Percentiles rank a stretch among this genome's conserved stretches.
These are phyloP conservation scores for Artemisia annua DNA, from an alignment of 129 eudicot genomes.

Conservation along the genomic window DNA sequence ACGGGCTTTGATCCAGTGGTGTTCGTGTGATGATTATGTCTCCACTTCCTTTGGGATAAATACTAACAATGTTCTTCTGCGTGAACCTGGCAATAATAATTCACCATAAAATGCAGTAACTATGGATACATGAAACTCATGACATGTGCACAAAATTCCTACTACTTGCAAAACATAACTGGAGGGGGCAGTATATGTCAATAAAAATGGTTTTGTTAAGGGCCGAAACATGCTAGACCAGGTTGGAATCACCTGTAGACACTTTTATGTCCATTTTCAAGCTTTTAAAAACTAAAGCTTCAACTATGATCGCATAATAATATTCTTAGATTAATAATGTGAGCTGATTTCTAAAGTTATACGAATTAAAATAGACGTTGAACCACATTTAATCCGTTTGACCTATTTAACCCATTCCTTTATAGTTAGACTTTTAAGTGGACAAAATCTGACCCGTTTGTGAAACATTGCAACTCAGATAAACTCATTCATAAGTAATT, in stretches of 20 bases:
- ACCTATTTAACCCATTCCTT: neutral
- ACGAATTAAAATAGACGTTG: neutral
- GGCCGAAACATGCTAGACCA: neutral
- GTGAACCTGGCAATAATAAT: slow-evolving; percentile 45
- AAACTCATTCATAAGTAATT: no score
- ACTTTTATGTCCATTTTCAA: no score
- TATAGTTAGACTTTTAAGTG: neutral
- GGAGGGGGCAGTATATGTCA: neutral
- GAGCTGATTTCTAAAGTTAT: neutral
- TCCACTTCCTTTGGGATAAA: no score
- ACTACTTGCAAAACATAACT: slow-evolving; percentile 7
- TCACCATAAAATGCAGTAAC: slow-evolving; percentile 16
- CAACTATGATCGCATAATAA: no score
- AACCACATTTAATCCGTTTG: neutral
- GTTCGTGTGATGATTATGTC: no score
- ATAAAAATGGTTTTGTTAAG: neutral
- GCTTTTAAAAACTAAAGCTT: neutral
- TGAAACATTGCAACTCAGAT: neutral
- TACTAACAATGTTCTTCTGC: no score
- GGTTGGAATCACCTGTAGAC: neutral
- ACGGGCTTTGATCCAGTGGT: no score
- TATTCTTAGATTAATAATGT: neutral
- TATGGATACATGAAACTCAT: slow-evolving; percentile 1
- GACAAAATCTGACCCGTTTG: neutral
- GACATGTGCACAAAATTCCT: neutral